Evolutionary conservation across 352 stramenopile species (phyloP), one percentile per base, ranked within the genome.

Genomic region (Phytophthora foliorum): DNA sequence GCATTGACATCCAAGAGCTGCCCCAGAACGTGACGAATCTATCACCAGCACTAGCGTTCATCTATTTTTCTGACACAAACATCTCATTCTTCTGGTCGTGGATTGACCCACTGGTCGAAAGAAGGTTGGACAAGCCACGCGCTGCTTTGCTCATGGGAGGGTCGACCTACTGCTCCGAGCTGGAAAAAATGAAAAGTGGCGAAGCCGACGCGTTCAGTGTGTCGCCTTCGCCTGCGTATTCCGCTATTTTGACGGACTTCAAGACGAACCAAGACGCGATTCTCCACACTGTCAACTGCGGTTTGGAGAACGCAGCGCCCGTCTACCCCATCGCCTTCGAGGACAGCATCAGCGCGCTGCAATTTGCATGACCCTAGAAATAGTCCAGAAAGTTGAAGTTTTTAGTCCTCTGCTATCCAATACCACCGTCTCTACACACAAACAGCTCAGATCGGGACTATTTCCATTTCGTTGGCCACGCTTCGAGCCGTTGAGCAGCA

Each of bases 41-140:
- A 4, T 75, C 70, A 4, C 39, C 57, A 4, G 1, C 19, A 9
- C 32, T 74, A 29, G 41, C 41, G 6, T 54, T 25, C 2, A 44
- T 72, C 4, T 22, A 25, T 21, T 41, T 74, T 14, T 51, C 55
- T 3, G 38, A 57, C 6, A 78, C 65, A 0, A 60, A 69, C 2
- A 21, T 72, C 11, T 70, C 66, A 4, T 64, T 48, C 19, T 49
- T 78, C 24, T 73, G 65, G 69, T 49, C 64, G 16, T 77, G 64
- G 64, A 41, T 69, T 25, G 69, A 77, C 22, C 36, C 32, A 13
- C 39, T 73, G 3, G 44, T 73, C 9, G n/a, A 48, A 27, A 25
- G 41, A 29, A 48, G 8, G 1, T 48, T 48, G 6, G 6, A 55
- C 24, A 41, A 27, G 0, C 34, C 41, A 27, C 41, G 25, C 3